These are phyloP conservation scores for Fistulifera solaris DNA, from an alignment of 108 stramenopile species.

Conservation along the genomic window DNA sequence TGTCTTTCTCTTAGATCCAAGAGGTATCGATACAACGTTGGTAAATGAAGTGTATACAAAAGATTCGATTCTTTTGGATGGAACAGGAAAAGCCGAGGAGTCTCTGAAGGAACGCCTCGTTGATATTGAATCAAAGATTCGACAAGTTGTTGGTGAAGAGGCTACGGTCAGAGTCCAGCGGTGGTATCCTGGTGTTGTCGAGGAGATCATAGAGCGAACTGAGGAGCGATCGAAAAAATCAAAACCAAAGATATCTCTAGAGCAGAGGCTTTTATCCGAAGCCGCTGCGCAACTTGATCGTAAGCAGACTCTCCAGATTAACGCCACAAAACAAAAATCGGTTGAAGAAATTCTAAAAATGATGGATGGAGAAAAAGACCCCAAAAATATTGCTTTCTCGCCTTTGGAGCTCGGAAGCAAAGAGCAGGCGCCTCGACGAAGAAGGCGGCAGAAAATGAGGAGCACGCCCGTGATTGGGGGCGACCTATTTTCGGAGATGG, in stretches of 20 bases:
- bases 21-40: conserved; percentile 57
- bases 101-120: conserved; percentile 41
- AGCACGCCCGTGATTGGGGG: conserved; percentile 94
- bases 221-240: conserved; percentile 19
- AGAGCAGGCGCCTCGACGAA: background rate
- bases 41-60: conserved; percentile 67
- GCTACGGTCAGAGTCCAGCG: conserved; percentile 64
- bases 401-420: background rate
- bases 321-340: conserved; percentile 46
- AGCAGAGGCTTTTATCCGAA: conserved; percentile 36
- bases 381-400: background rate
- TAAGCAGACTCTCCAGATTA: conserved; percentile 34
- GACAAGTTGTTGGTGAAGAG: conserved; percentile 28
- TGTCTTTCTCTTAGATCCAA: conserved; percentile 17
- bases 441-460: conserved; percentile 71
- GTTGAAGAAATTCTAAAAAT: conserved; percentile 46
- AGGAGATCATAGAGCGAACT: conserved; percentile 55
- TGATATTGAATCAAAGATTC: conserved; percentile 29
- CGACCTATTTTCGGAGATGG: conserved; percentile 87
- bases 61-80: conserved; percentile 16
- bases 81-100: conserved; percentile 11
- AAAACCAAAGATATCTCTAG: conserved; percentile 16
- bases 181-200: conserved; percentile 68
- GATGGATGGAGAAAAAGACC: conserved; percentile 15
- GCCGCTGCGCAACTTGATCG: conserved; percentile 35